phyloP scores from a whole-genome alignment of 805 yeast species.

The Huiozyma sinensis region DNA sequence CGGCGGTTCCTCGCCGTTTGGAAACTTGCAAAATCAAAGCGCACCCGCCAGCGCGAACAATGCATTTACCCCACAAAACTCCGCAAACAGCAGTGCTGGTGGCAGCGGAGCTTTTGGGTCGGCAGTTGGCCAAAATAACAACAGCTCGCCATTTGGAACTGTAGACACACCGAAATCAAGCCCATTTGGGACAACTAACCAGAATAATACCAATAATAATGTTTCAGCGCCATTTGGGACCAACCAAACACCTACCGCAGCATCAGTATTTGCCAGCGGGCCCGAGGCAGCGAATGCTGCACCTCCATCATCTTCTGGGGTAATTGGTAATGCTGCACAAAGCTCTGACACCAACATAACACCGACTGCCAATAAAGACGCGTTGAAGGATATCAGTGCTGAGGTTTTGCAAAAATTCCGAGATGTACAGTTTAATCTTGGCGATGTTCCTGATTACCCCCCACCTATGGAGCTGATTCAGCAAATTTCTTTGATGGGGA shows the following conservation, averaged over 20 bases:
- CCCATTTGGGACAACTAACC: no score
- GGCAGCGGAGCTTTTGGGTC: no score
- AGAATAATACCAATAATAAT: no score
- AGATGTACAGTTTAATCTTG: conserved; percentile 40
- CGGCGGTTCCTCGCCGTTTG: conserved; percentile 7
- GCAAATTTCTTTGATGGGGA: neutral
- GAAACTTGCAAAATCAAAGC: conserved; percentile 2
- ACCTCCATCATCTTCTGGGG: neutral
- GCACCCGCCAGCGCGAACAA: neutral
- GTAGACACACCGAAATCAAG: no score
- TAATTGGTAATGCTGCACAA: neutral
- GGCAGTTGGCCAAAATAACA: no score
- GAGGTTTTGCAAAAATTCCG: conserved; percentile 38
- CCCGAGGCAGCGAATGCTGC: neutral
- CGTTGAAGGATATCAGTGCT: conserved; percentile 34
- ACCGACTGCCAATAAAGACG: conserved; percentile 7
- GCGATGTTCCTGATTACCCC: conserved; percentile 59
- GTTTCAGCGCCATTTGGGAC: no score
- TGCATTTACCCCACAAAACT: conserved; percentile 1
- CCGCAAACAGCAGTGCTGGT: no score
- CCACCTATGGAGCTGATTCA: conserved; percentile 44
- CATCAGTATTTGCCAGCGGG: neutral
- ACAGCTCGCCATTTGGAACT: no score
- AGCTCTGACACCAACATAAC: neutral
- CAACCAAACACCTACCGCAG: neutral